Percentiles rank a stretch among this genome's conserved stretches.
These are phyloP conservation scores for Guadua angustifolia DNA, from an alignment of 176 grass and related monocot species.

Conservation along the genomic window DNA sequence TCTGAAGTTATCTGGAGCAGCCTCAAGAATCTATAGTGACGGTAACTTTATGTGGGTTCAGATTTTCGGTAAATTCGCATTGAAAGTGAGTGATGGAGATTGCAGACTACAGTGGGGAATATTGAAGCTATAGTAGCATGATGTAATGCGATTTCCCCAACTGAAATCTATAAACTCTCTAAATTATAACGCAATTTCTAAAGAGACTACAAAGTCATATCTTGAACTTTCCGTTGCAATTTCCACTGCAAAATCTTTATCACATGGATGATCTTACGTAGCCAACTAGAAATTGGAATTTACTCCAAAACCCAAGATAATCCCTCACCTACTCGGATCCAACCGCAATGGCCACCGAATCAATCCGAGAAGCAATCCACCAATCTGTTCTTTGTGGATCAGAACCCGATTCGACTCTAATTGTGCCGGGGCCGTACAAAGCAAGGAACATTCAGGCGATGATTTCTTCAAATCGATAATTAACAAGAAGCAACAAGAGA, in stretches of 20 bases:
- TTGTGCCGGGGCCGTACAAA: too few relatives aligned
- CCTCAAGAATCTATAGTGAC: background rate
- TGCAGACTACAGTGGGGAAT: background rate
- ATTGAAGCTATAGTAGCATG: conserved; percentile 12
- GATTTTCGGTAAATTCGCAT: conserved; percentile 40
- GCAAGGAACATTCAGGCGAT: too few relatives aligned
- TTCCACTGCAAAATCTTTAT: background rate
- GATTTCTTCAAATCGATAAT: background rate
- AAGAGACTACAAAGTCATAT: conserved; percentile 1
- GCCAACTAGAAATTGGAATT: conserved; percentile 1
- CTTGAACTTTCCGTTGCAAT: background rate
- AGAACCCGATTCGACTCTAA: too few relatives aligned
- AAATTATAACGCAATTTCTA: background rate
- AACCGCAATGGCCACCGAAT: too few relatives aligned
- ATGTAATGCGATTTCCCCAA: background rate
- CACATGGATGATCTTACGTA: background rate
- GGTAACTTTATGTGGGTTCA: background rate
- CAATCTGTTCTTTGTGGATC: too few relatives aligned
- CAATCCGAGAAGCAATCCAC: too few relatives aligned
- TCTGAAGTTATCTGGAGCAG: conserved; percentile 17
- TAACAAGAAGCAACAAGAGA: background rate
- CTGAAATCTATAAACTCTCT: background rate
- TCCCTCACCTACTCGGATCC: too few relatives aligned
- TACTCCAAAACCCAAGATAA: conserved; percentile 12
- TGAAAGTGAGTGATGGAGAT: conserved; percentile 30